Base-by-base conservation (phyloP, 345 rosid genomes). In the Ailanthus altissimus region DNA sequence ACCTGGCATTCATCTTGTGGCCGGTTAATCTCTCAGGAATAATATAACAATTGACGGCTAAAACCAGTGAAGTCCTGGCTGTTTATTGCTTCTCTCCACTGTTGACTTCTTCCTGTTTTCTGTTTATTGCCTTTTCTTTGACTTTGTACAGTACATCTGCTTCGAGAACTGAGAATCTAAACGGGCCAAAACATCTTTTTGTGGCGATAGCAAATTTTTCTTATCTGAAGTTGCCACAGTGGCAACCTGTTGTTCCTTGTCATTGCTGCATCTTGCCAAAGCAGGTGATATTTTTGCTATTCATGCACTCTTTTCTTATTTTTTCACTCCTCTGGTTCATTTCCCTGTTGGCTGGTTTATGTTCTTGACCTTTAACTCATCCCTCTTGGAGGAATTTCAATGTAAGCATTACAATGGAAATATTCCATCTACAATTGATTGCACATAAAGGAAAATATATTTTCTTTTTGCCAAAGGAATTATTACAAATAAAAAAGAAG, bases 121-220 rank as follows among this genome's bases (percentile, higher is more conserved):
- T n/a, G n/a, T n/a, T n/a, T n/a, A n/a, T n/a, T n/a, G n/a, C n/a
- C n/a, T n/a, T n/a, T n/a, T 87, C 28, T 91, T 91, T 79, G 92
- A 97, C 84, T 92, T 96, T 50, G 99, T n/a, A n/a, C n/a, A n/a
- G n/a, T n/a, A n/a, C n/a, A n/a, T n/a, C n/a, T n/a, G n/a, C n/a
- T n/a, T n/a, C n/a, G n/a, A n/a, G n/a, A n/a, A n/a, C n/a, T n/a
- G n/a, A 93, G 91, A 96, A 96, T 81, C 97, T 94, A 58, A 93
- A 81, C 46, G 83, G 92, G 69, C 97, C 94, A 5, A 93, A 83
- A 82, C 97, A 96, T 75, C 93, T 96, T 68, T 95, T 91, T 58
- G 86, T 92, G 67, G 91, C 98, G 2, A 90, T 96, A 57, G 98
- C 97, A 67, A 96, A 96, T 85, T 93, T 92, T 83, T 84, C 99